Evolutionary conservation across 2,329 filamentous ascomycete genomes (phyloP).

Genomic region (Fusarium sp.): DNA sequence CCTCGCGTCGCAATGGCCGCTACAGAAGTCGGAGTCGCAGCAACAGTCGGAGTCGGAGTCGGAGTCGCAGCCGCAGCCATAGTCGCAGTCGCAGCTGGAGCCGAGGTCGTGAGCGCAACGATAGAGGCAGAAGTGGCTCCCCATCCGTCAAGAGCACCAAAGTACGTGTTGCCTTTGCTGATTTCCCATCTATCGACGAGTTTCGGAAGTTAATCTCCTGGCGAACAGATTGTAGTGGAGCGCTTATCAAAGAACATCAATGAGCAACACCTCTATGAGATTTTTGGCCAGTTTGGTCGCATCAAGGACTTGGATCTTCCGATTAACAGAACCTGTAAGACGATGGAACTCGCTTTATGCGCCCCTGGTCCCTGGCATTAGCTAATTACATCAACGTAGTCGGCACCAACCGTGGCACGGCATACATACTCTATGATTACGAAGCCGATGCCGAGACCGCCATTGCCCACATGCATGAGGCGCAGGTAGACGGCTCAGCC

Average conservation of each 20-base stretch:
- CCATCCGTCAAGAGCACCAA: constrained; percentile 61
- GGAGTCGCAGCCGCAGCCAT: constrained; percentile 46
- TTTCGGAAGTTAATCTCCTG: constrained; percentile 17
- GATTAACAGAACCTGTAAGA: constrained; percentile 83
- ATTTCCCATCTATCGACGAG: not conserved
- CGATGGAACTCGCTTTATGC: constrained; percentile 17
- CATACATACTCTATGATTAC: constrained; percentile 85
- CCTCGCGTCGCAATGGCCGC: constrained; percentile 48
- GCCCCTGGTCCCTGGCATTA: constrained; percentile 7
- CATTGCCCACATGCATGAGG: constrained; percentile 97
- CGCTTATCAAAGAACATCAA: constrained; percentile 96
- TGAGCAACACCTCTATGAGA: constrained; percentile 86
- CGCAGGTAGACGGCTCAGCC: constrained; percentile 84
- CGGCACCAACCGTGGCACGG: constrained; percentile 89
- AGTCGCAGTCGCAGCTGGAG: constrained; percentile 48
- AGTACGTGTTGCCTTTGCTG: constrained; percentile 48
- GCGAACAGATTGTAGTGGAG: constrained; percentile 85
- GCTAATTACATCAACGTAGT: constrained; percentile 58
- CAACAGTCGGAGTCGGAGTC: constrained; percentile 15
- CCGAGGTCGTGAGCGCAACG: constrained; percentile 46
- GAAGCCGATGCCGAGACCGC: constrained; percentile 84
- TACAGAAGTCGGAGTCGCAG: constrained; percentile 42
- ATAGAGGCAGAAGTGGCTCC: constrained; percentile 50
- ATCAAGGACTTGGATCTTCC: constrained; percentile 91
- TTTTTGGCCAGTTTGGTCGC: constrained; percentile 87